Base-by-base conservation (phyloP, 306 rosid genomes). In the Acacia melanoxylon region DNA sequence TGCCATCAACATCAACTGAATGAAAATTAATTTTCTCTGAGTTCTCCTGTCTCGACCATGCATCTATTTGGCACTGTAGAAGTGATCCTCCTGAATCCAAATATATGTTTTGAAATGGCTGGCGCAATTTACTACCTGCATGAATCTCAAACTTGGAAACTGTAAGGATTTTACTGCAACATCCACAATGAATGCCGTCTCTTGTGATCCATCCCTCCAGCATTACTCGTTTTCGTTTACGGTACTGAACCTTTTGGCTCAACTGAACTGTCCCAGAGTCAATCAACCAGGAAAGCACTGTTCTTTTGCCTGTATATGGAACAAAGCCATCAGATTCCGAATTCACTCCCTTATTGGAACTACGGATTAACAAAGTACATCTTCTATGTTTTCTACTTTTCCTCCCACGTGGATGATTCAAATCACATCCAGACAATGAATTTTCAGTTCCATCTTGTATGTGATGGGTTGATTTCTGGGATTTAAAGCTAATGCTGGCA, bases 151-250 rank as follows among this genome's bases (percentile, higher is more conserved):
- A 94, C 83, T 94, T 94, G 1, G 90, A 94, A 80, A 92, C 89
- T 27, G 93, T 90, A 63, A 94, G 95, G 82, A 94, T 94, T 86
- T 94, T 94, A 82, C 95, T 94, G 73, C 97, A 94, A 89, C 98
- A 94, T 78, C 92, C 92, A 75, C 97, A 94, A 78, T 94, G 98
- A 80, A 92, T 92, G 73, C 98, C 98, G 52, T 94, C 98, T 83
- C 92, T 87, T 72, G 97, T 89, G 84, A 94, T 88, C 98, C 98
- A 94, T 27, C 98, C 98, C 87, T 94, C 98, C 78, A 89, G 85
- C 91, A 92, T 82, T 35, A 89, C 94, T 29, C 89, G 84, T 40
- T 93, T 94, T 80, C 91, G 86, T 79, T 87, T 89, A 15, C 95
- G 94, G 74, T 92, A 94, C 85, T 90, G 93, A 54, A 94, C 97